Base-by-base conservation (phyloP, 2,329 filamentous ascomycete species). In the Alternaria alternata region DNA sequence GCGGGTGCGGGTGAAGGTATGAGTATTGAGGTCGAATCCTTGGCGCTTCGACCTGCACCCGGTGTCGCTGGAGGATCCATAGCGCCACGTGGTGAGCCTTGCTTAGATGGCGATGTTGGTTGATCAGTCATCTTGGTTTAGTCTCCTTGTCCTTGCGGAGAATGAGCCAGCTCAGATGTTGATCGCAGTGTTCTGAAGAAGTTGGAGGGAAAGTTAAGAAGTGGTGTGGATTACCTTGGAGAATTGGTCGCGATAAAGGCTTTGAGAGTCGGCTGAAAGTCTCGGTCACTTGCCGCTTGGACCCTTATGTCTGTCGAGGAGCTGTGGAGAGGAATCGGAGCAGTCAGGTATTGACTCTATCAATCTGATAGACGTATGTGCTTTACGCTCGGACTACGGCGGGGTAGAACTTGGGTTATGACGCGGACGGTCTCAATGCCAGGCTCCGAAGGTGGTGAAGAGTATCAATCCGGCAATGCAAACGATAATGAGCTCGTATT, bases 41-140 rank as follows among this genome's bases (percentile, higher is more conserved):
- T 41, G 24, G 55, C 41, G 34, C 18, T 28, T 16, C 3, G 34
- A 12, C 22, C 44, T 2, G 39, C 5, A 11, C 41, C 47, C 11
- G 49, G 57, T 28, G 52, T 61, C 1, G 54, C 24, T n/a, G 55
- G 44, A 34, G 49, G 36, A 20, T 28, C 30, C 26, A 54, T 57
- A 16, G 43, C 42, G 18, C 41, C 24, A 36, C 18, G 38, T 20
- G 30, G 12, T 38, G 52, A 24, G 11, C 11, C 7, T 34, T 26
- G 30, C 18, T 41, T 51, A 4, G 38, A 7, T 39, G 24, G 12
- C 9, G 14, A 18, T 22, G 36, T 7, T 41, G 18, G 11, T 48
- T 14, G 7, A 5, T 38, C 9, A 12, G 30, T 39, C 43, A 36
- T 38, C 2, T 24, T 20, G 20, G 20, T 12, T 38, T 44, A 42